Conservation (phyloP, 148 eudicot genomes). For the Simmondsia chinensis region DNA sequence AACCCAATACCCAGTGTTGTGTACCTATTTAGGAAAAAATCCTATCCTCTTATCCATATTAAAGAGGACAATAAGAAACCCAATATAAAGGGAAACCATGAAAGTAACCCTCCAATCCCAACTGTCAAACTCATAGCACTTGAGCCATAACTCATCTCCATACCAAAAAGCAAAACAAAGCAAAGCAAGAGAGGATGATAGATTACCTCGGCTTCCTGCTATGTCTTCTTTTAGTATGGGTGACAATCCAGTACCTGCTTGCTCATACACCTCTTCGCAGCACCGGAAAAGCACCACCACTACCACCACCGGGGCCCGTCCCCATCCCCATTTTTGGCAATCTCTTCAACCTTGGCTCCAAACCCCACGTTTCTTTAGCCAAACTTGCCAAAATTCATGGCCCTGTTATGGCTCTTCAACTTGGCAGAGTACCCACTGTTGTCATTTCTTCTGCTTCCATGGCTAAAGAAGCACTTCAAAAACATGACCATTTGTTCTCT, state of each 20-base stretch:
- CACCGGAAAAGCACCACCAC: constrained; percentile 29
- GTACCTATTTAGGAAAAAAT: too few species aligned
- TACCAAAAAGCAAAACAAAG: too few species aligned
- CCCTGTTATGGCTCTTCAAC: constrained; percentile 32
- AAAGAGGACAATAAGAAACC: too few species aligned
- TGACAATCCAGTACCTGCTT: constrained; percentile 9
- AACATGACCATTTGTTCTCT: constrained; percentile 37
- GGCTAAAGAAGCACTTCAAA: constrained; percentile 51
- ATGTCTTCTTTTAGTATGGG: constrained; percentile 1
- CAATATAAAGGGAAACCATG: too few species aligned
- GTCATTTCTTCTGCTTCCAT: constrained; percentile 33
- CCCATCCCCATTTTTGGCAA: constrained; percentile 46
- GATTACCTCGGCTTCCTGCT: constrained; percentile 11
- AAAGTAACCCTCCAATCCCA: too few species aligned
- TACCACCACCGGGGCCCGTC: constrained; percentile 35
- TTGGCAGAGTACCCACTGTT: constrained; percentile 26
- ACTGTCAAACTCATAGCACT: too few species aligned
- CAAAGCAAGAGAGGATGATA: neutral
- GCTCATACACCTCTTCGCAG: constrained; percentile 1
- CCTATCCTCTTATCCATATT: too few species aligned
- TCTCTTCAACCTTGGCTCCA: constrained; percentile 33
- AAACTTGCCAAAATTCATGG: constrained; percentile 34
- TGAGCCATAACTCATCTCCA: too few species aligned
- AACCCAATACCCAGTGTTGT: too few species aligned
- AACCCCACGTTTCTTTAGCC: constrained; percentile 40